Conservation (phyloP, 331 rosid species). For the Phaseolus coccineus region DNA sequence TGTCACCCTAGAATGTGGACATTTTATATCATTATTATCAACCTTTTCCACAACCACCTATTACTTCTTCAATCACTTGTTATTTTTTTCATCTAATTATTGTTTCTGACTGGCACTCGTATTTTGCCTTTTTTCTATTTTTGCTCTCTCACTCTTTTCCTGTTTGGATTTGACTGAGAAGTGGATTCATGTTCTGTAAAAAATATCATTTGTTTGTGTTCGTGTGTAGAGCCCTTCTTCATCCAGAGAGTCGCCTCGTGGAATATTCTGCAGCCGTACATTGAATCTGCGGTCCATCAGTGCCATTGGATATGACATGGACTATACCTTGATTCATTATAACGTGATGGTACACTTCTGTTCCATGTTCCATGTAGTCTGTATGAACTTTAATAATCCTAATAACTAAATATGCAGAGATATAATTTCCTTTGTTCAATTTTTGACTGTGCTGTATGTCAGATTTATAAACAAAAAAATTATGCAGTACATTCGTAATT, state of each 20-base stretch:
- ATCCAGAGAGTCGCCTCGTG: slow-evolving; percentile 83
- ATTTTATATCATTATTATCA: slow-evolving; percentile 24
- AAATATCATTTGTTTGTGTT: slow-evolving; percentile 37
- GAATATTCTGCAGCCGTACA: slow-evolving; percentile 93
- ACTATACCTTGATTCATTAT: slow-evolving; percentile 93
- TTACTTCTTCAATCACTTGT: not conserved
- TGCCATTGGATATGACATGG: slow-evolving; percentile 99
- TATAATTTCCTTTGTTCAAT: slow-evolving; percentile 24
- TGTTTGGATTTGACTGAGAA: slow-evolving; percentile 32
- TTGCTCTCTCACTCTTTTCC: not conserved
- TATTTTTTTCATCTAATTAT: slow-evolving; percentile 36
- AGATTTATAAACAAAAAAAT: slow-evolving; percentile 16
- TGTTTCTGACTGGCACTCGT: slow-evolving; percentile 27
- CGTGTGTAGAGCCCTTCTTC: slow-evolving; percentile 76
- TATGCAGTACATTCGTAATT: not conserved
- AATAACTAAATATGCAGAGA: slow-evolving; percentile 13
- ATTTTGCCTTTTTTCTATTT: not conserved
- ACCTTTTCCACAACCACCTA: slow-evolving; percentile 13
- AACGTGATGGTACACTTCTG: slow-evolving; percentile 77
- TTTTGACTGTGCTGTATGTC: slow-evolving; percentile 3
- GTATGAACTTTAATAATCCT: slow-evolving; percentile 19
- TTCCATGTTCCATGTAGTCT: slow-evolving; percentile 36
- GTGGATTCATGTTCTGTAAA: slow-evolving; percentile 21
- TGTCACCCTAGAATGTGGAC: slow-evolving; percentile 10
- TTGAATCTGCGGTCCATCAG: slow-evolving; percentile 94